Percentiles rank a stretch among this genome's conserved stretches.
Evolutionary conservation across 208 protist species (phyloP).

Genomic region (Leishmania turanica): DNA sequence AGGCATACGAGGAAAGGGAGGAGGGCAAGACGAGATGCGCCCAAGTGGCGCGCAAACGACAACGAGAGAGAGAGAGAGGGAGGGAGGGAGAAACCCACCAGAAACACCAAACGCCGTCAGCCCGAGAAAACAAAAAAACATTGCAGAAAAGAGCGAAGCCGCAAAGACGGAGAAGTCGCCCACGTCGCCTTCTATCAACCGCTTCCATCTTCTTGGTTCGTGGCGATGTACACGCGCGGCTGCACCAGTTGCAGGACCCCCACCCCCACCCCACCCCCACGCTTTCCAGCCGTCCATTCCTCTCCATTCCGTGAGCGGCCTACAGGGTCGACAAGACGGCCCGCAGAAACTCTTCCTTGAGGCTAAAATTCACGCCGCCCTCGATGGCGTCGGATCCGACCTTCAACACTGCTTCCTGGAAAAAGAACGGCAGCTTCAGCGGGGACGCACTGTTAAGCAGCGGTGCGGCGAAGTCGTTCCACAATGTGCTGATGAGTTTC

Average conservation of each 20-base stretch:
- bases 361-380: conserved; percentile 31
- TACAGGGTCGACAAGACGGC: background rate
- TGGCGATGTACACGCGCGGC: background rate
- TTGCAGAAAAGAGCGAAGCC: background rate
- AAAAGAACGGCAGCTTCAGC: conserved; percentile 25
- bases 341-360: conserved; percentile 4
- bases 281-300: background rate
- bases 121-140: no score
- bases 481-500: conserved; percentile 14
- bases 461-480: conserved; percentile 40
- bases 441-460: conserved; percentile 39
- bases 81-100: no score
- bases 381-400: conserved; percentile 21
- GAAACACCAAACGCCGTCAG: background rate
- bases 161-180: background rate
- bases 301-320: background rate
- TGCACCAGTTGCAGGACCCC: background rate
- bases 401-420: conserved; percentile 32
- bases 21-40: background rate
- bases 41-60: background rate
- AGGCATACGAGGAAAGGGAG: background rate
- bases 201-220: background rate
- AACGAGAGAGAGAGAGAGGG: background rate
- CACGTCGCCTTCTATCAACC: background rate
- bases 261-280: no score